Conservation (phyloP, 805 yeast species). For the Millerozyma miso region DNA sequence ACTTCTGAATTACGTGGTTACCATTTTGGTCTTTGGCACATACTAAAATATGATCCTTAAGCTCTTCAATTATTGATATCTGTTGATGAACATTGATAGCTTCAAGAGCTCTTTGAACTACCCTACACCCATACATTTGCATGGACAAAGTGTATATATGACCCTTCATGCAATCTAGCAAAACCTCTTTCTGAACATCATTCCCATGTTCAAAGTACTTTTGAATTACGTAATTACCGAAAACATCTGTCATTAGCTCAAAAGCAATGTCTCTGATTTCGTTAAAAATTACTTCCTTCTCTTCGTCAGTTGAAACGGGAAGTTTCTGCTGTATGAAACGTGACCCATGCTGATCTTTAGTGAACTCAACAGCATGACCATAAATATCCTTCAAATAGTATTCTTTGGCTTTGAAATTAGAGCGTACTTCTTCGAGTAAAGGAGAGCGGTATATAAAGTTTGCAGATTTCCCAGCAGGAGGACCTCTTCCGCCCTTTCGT, state of each 20-base stretch:
- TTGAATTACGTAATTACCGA: slow-evolving; percentile 96
- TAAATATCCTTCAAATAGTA: slow-evolving; percentile 68
- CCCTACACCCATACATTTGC: slow-evolving; percentile 98
- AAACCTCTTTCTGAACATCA: slow-evolving; percentile 58
- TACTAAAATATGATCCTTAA: slow-evolving; percentile 58
- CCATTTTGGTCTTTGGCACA: slow-evolving; percentile 89
- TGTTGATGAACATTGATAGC: slow-evolving; percentile 62
- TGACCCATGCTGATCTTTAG: slow-evolving; percentile 96
- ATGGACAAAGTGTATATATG: slow-evolving; percentile 71
- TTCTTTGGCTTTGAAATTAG: slow-evolving; percentile 53
- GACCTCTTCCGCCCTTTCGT: slow-evolving; percentile 9
- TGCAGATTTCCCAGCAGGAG: slow-evolving; percentile 19
- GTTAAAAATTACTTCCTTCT: slow-evolving; percentile 73
- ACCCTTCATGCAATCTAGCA: slow-evolving; percentile 70
- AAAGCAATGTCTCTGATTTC: slow-evolving; percentile 74
- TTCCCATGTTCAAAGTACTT: slow-evolving; percentile 85
- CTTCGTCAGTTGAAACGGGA: slow-evolving; percentile 60
- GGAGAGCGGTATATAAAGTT: slow-evolving; percentile 69
- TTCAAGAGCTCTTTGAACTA: slow-evolving; percentile 90
- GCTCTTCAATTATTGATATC: slow-evolving; percentile 63
- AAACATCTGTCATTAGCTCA: slow-evolving; percentile 90
- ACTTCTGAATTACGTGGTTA: slow-evolving; percentile 94
- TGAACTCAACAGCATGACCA: slow-evolving; percentile 86
- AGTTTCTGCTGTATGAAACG: slow-evolving; percentile 91
- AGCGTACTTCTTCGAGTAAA: slow-evolving; percentile 78